Percentiles rank a stretch among this genome's conserved stretches.
These are phyloP conservation scores for Xanthoparmelia taractica DNA, from an alignment of 495 filamentous ascomycete genomes.

Conservation along the genomic window DNA sequence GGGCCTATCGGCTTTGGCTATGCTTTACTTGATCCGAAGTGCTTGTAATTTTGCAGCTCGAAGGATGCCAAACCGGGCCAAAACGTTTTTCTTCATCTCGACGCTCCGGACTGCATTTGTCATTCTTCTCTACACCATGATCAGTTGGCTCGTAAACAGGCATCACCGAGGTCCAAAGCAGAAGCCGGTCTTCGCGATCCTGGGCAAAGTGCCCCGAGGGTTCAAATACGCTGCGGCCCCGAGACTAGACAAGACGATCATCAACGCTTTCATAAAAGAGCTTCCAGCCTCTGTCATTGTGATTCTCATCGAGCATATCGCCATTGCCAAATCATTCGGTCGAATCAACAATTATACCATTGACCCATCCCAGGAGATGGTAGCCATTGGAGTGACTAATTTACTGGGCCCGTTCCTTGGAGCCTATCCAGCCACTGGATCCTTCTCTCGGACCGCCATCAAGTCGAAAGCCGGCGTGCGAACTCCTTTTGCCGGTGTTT, in stretches of 20 bases:
- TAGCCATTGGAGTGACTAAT: slow-evolving; percentile 90
- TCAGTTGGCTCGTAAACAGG: slow-evolving; percentile 76
- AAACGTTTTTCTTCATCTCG: slow-evolving; percentile 78
- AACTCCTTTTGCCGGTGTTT: slow-evolving; percentile 84
- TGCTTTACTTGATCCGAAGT: slow-evolving; percentile 77
- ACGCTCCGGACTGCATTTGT: slow-evolving; percentile 89
- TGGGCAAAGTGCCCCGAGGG: slow-evolving; percentile 71
- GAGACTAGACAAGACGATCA: slow-evolving; percentile 52
- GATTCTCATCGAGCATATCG: slow-evolving; percentile 87
- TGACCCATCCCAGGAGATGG: slow-evolving; percentile 91
- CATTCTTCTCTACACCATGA: slow-evolving; percentile 86
- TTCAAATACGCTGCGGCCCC: slow-evolving; percentile 81
- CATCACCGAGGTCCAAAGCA: slow-evolving; percentile 44
- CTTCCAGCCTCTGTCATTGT: slow-evolving; percentile 84
- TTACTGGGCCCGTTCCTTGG: slow-evolving; percentile 90
- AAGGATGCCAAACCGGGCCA: slow-evolving; percentile 60
- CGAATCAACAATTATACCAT: slow-evolving; percentile 98
- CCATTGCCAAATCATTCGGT: slow-evolving; percentile 98
- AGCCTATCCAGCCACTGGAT: slow-evolving; percentile 89
- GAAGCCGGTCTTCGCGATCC: slow-evolving; percentile 51
- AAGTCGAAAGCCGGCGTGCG: slow-evolving; percentile 96
- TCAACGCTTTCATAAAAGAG: slow-evolving; percentile 52
- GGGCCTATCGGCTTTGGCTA: slow-evolving; percentile 71
- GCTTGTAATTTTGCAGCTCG: slow-evolving; percentile 59
- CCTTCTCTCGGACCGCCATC: slow-evolving; percentile 95